A percentile compares a stretch with the other conserved stretches of the same genome.
Conservation (phyloP, 768 basidiomycete genomes). For the Phaeotremella skinneri region DNA sequence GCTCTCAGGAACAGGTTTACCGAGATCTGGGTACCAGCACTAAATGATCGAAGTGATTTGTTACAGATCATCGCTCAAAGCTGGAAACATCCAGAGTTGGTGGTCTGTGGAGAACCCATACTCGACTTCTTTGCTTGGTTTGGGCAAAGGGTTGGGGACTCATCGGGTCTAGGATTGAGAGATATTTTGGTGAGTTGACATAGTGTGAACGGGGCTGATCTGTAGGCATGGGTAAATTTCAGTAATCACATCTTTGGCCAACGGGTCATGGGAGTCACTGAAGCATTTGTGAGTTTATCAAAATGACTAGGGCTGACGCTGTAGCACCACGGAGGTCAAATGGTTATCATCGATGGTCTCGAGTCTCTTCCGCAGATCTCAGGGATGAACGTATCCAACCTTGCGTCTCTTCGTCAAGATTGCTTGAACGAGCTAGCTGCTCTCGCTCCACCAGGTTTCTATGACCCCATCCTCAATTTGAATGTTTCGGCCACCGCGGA, state of each 20-base stretch:
- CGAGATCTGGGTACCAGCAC: constrained; percentile 94
- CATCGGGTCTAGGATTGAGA: constrained; percentile 69
- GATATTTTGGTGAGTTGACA: constrained; percentile 70
- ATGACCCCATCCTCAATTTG: constrained; percentile 3
- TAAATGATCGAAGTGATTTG: constrained; percentile 71
- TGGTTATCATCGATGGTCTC: constrained; percentile 88
- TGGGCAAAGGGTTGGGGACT: constrained; percentile 57
- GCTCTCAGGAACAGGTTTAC: constrained; percentile 96
- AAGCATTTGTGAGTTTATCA: constrained; percentile 26
- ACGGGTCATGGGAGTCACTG: constrained; percentile 12
- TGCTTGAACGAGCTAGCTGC: constrained; percentile 58
- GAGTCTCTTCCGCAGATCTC: constrained; percentile 72
- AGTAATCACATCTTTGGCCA: constrained; percentile 61
- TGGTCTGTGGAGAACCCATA: constrained; percentile 61
- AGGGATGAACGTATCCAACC: constrained; percentile 61
- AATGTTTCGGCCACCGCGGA: constrained; percentile 19
- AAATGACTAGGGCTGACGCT: not conserved
- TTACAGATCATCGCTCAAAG: constrained; percentile 69
- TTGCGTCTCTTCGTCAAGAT: constrained; percentile 64
- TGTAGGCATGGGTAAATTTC: constrained; percentile 89
- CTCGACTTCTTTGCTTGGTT: constrained; percentile 84
- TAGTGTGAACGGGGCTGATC: constrained; percentile 8
- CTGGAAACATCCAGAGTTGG: constrained; percentile 64
- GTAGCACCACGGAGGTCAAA: constrained; percentile 86
- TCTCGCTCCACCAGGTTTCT: constrained; percentile 27